Evolutionary conservation across 805 yeast genomes (phyloP).

Genomic region (Saccharomycopsis lassenensis): DNA sequence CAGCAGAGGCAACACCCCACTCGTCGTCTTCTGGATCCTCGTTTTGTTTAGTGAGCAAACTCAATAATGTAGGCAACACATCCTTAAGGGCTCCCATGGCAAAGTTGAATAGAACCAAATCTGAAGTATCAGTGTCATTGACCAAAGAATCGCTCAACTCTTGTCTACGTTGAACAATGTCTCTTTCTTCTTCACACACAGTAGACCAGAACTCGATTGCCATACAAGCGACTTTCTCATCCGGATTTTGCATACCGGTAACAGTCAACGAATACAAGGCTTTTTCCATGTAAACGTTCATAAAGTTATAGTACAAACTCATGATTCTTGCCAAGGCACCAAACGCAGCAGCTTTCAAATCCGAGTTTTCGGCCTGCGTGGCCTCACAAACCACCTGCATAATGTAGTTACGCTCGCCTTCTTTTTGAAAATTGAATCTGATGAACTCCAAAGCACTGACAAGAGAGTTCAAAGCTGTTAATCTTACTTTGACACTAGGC

Average conservation of each 20-base stretch:
- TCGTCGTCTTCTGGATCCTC: slow-evolving; percentile 93
- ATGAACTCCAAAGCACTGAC: slow-evolving; percentile 87
- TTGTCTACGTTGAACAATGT: slow-evolving; percentile 56
- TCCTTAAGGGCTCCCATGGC: slow-evolving; percentile 76
- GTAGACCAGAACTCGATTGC: slow-evolving; percentile 99
- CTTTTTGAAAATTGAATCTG: slow-evolving; percentile 77
- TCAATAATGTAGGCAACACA: slow-evolving; percentile 77
- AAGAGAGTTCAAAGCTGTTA: slow-evolving; percentile 86
- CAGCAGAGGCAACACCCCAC: slow-evolving; percentile 98
- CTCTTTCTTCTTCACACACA: slow-evolving; percentile 97
- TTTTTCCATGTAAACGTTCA: slow-evolving; percentile 95
- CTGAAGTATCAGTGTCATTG: slow-evolving; percentile 23
- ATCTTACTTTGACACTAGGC: slow-evolving; percentile 60
- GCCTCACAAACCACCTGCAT: slow-evolving; percentile 99
- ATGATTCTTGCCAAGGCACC: slow-evolving; percentile 91
- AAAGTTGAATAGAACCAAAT: slow-evolving; percentile 57
- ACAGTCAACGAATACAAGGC: slow-evolving; percentile 87
- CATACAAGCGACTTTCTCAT: slow-evolving; percentile 90
- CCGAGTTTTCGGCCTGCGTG: slow-evolving; percentile 77
- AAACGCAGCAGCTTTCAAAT: slow-evolving; percentile 87
- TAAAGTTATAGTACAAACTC: slow-evolving; percentile 77
- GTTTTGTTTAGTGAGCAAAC: slow-evolving; percentile 74
- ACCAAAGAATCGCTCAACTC: slow-evolving; percentile 41
- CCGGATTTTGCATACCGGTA: slow-evolving; percentile 75
- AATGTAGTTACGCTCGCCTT: slow-evolving; percentile 90